A percentile compares a stretch with the other conserved stretches of the same genome.
Conservation (phyloP, 225 moss, liverwort and hornwort genomes). For the Sphagnum contortum region DNA sequence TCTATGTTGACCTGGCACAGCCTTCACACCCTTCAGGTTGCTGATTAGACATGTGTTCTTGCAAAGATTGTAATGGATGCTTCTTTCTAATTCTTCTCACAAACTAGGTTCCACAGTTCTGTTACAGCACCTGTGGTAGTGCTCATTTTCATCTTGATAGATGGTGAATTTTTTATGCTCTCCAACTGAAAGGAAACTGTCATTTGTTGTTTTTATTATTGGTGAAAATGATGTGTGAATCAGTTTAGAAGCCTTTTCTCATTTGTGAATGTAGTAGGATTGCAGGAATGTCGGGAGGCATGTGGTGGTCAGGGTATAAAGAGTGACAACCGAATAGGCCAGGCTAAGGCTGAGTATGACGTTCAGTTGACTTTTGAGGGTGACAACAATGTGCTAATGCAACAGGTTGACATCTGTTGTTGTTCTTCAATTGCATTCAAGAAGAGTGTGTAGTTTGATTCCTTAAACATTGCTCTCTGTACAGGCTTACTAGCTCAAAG, state of each 20-base stretch:
- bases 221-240: background rate
- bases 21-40: constrained; percentile 76
- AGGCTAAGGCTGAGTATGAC: constrained; percentile 80
- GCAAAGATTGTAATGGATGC: background rate
- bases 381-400: constrained; percentile 96
- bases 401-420: constrained; percentile 38
- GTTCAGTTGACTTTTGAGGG: constrained; percentile 91
- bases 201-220: no score
- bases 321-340: constrained; percentile 70
- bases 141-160: no score
- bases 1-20: constrained; percentile 70
- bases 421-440: background rate
- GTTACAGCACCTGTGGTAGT: no score
- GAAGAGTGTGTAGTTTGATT: no score
- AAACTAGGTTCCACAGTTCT: no score
- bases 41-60: background rate
- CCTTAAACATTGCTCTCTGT: no score
- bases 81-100: background rate
- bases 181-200: no score
- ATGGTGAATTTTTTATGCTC: no score
- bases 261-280: background rate
- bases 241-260: no score
- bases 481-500: no score
- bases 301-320: constrained; percentile 92
- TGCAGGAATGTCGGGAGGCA: constrained; percentile 91